A percentile compares a stretch with the other conserved stretches of the same genome.
These are phyloP conservation scores for Hortaea sp. DNA, from an alignment of 2,329 filamentous ascomycete species.

Conservation along the genomic window DNA sequence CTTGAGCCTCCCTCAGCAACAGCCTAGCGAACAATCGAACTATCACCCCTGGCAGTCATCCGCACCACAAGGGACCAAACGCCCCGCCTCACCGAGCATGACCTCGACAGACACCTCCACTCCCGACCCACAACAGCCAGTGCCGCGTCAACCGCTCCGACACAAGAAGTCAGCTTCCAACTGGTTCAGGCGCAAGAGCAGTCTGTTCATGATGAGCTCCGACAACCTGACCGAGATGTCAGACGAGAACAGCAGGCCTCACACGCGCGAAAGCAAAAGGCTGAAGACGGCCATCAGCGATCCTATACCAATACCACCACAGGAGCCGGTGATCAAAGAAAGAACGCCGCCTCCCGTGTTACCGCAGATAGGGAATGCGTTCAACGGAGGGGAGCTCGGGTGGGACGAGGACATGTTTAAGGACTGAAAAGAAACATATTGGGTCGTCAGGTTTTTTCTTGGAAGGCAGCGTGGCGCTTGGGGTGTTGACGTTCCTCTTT, in stretches of 20 bases:
- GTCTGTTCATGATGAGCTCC: constrained; percentile 19
- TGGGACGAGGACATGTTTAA: constrained; percentile 23
- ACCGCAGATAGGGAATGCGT: constrained; percentile 18
- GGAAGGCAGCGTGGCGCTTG: background rate
- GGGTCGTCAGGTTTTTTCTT: no score
- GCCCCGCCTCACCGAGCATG: constrained; percentile 13
- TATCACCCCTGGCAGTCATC: constrained; percentile 1
- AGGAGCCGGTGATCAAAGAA: constrained; percentile 6
- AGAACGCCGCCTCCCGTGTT: constrained; percentile 14
- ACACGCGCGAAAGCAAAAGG: constrained; percentile 17
- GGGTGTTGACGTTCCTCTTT: background rate
- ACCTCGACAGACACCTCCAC: constrained; percentile 13
- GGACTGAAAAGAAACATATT: constrained; percentile 2
- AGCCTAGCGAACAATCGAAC: constrained; percentile 4
- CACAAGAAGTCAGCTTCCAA: constrained; percentile 20
- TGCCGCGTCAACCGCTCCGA: constrained; percentile 9
- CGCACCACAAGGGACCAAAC: constrained; percentile 6
- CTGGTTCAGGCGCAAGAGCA: constrained; percentile 28
- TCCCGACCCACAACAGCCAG: constrained; percentile 2
- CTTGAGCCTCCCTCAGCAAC: constrained; percentile 13
- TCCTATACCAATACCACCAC: background rate
- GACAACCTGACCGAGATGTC: constrained; percentile 16
- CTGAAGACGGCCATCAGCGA: background rate
- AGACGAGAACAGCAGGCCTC: constrained; percentile 12
- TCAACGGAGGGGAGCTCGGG: constrained; percentile 19